Base-by-base conservation (phyloP, 106 monocot species). In the Allium cepa region DNA sequence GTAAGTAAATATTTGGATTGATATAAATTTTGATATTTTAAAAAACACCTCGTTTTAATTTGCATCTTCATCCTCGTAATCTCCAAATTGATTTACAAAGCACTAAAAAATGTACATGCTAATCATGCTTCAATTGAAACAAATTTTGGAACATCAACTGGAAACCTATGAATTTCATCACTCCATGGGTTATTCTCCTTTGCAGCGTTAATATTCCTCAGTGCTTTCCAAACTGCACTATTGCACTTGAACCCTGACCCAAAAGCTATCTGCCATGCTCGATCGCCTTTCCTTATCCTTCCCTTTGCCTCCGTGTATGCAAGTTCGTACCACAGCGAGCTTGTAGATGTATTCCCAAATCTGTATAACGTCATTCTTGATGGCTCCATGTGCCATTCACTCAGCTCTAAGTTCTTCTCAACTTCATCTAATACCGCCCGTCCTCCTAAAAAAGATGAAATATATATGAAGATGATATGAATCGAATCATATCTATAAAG, bases 91-190 rank as follows among this genome's bases (percentile, higher is more conserved):
- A 36, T 36, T 36, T 36, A 36, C 36, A 36, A 36, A 0, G 36
- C 36, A 36, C 36, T 1, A 36, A 36, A 36, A 36, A 36, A 36
- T 36, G 36, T 36, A 36, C 3, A 36, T 36, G 36, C 36, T 36
- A 0, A 36, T 69, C 56, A 46, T 56, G 46, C 8, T 46, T 56
- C 68, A 69, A 69, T 69, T 7, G 59, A 26, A 16, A 78, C 60
- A 50, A 78, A 47, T 63, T 72, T 77, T 11, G 82, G 82, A 15
- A 78, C 59, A 13, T 82, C 65, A 36, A 84, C 79, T 8, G 83
- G 83, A 16, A 79, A 84, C 8, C 72, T 71, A 47, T 73, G 51
- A 22, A 84, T 76, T 48, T 69, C 76, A 7, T 64, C 76, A 9
- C 59, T 59, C 83, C 83, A 84, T 10, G 79, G 78, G 56, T 69